These are phyloP conservation scores for Ogataea pignaliae DNA, from an alignment of 805 yeast species.

Conservation along the genomic window DNA sequence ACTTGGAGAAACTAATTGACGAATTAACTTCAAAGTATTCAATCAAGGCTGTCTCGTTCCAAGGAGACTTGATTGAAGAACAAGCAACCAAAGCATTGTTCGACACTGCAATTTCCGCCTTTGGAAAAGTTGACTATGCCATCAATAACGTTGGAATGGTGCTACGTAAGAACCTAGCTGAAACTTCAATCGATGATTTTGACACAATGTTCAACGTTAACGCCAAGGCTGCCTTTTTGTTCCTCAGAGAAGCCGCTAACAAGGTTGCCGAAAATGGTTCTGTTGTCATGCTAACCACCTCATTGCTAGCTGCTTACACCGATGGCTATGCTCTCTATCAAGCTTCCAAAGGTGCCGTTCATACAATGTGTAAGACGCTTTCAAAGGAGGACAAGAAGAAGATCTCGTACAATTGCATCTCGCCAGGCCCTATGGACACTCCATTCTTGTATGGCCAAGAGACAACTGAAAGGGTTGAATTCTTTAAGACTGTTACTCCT, in stretches of 20 bases:
- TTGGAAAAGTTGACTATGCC: constrained; percentile 58
- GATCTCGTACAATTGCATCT: constrained; percentile 51
- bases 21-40: constrained; percentile 30
- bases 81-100: constrained; percentile 42
- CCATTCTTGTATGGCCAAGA: constrained; percentile 64
- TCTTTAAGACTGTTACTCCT: constrained; percentile 48
- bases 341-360: constrained; percentile 55
- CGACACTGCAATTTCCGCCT: constrained; percentile 36
- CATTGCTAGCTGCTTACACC: constrained; percentile 62
- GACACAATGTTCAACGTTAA: constrained; percentile 50
- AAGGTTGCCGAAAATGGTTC: constrained; percentile 47
- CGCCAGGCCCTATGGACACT: constrained; percentile 68
- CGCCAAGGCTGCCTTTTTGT: constrained; percentile 58
- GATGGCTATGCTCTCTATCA: constrained; percentile 50
- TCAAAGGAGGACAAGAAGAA: constrained; percentile 49
- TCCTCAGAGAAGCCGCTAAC: constrained; percentile 52
- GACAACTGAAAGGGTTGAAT: constrained; percentile 45
- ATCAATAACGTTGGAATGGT: constrained; percentile 66
- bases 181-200: constrained; percentile 50
- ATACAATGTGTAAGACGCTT: constrained; percentile 47
- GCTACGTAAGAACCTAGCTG: constrained; percentile 53
- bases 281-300: constrained; percentile 55
- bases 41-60: constrained; percentile 38
- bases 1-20: constrained; percentile 34
- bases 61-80: constrained; percentile 41